Base-by-base conservation (phyloP, 768 basidiomycete species). In the Lactifluus pinguis region DNA sequence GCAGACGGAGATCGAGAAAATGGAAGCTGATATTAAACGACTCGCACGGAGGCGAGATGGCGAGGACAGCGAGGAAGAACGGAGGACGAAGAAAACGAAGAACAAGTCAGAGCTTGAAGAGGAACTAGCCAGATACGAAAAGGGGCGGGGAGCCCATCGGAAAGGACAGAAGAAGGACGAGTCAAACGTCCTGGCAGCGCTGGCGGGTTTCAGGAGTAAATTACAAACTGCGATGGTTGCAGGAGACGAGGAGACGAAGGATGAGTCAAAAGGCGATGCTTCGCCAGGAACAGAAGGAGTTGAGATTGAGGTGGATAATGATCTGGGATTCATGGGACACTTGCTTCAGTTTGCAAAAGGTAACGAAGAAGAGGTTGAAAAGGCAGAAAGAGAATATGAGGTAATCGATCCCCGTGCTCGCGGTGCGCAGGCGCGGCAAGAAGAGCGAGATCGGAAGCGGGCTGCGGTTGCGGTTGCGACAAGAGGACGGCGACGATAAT, bases 11-110 rank as follows among this genome's bases (percentile, higher is more conserved):
- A 90, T 97, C 53, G 86, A 85, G 66, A 86, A 81, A 67, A 90
- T 98, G 85, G 92, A 98, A 72, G 84, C 83, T 7, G 89, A 92
- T 49, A 88, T 98, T 57, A 86, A 90, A 29, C 86, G 82, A 63
- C 81, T 95, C 7, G 77, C 83, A 32, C 83, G 84, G 62, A 79
- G 78, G 47, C 81, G 80, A 9, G 80, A 77, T 30, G 82, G 77
- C 1, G 76, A 76, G 14, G 84, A 81, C 47, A 87, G 87, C 66
- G 87, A 87, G 36, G 87, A 91, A 48, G 78, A 80, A 17, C 79
- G 69, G 63, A 82, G 76, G 66, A 73, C 73, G 67, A 85, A 84
- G 71, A 84, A 83, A 52, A 69, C 73, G 49, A 85, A 84, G 58
- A 71, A 74, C 56, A 85, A 82, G 61, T 93, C 91, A 0, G 82